Percentiles rank a stretch among this genome's conserved stretches.
Conservation (phyloP, 1,284 basidiomycete genomes). For the Mycena citricolor region DNA sequence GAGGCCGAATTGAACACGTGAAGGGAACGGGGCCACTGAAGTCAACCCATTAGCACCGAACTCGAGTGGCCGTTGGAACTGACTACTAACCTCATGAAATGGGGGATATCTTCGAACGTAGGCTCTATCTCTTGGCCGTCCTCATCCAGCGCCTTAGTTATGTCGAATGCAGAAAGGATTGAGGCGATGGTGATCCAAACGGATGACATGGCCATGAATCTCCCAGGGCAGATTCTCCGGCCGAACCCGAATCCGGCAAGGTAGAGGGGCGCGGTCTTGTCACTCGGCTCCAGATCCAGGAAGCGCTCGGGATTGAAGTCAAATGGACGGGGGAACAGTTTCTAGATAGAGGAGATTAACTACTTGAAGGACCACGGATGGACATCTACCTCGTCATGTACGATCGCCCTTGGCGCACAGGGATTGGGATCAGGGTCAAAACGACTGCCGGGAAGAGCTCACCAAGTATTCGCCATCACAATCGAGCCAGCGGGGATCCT, state of each 20-base stretch:
- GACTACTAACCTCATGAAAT: conserved; percentile 16
- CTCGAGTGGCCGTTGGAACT: background rate
- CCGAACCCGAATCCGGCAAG: conserved; percentile 38
- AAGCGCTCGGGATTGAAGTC: conserved; percentile 11
- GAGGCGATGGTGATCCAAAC: conserved; percentile 41
- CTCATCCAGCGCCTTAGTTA: conserved; percentile 36
- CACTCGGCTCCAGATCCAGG: conserved; percentile 25
- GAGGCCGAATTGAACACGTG: conserved; percentile 23
- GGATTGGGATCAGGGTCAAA: background rate
- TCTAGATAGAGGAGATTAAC: conserved; percentile 3
- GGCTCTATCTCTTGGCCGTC: conserved; percentile 37
- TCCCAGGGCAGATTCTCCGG: conserved; percentile 42
- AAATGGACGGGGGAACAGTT: conserved; percentile 5
- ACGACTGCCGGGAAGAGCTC: background rate
- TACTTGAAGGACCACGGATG: background rate
- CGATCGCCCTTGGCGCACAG: conserved; percentile 13
- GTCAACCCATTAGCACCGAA: background rate
- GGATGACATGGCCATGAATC: conserved; percentile 36
- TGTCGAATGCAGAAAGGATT: conserved; percentile 37
- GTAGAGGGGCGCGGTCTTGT: too few species aligned
- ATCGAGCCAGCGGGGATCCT: conserved; percentile 5
- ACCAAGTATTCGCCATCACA: conserved; percentile 7
- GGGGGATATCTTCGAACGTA: conserved; percentile 29
- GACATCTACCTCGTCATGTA: conserved; percentile 16
- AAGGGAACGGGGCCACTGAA: conserved; percentile 22